Evolutionary conservation across 2,329 filamentous ascomycete species (phyloP).

Genomic region (Neopestalotiopsis rosae): DNA sequence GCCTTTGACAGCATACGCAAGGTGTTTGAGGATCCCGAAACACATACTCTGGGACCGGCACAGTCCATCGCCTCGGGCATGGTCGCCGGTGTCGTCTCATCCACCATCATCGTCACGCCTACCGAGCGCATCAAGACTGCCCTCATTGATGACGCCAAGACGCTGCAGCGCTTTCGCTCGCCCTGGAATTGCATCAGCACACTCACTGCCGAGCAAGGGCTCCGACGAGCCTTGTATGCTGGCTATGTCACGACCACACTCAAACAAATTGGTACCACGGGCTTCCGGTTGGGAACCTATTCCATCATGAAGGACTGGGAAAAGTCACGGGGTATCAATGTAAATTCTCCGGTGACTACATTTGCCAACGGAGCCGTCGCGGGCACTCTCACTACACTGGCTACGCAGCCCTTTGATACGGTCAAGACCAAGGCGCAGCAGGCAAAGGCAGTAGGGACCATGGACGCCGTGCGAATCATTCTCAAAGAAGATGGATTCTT

Average conservation of each 20-base stretch:
- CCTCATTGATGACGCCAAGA: slow-evolving; percentile 62
- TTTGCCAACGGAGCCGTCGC: slow-evolving; percentile 48
- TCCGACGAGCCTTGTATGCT: slow-evolving; percentile 58
- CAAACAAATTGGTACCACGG: slow-evolving; percentile 67
- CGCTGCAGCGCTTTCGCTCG: slow-evolving; percentile 46
- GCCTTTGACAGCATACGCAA: slow-evolving; percentile 68
- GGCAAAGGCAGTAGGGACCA: slow-evolving; percentile 56
- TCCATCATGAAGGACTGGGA: slow-evolving; percentile 64
- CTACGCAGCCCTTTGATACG: slow-evolving; percentile 65
- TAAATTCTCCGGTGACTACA: slow-evolving; percentile 38
- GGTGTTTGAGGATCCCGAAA: slow-evolving; percentile 53
- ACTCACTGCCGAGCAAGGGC: slow-evolving; percentile 57
- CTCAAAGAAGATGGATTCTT: slow-evolving; percentile 60
- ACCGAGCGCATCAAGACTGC: slow-evolving; percentile 70
- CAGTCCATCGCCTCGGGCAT: slow-evolving; percentile 64
- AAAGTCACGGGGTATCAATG: slow-evolving; percentile 25
- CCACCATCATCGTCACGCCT: slow-evolving; percentile 63
- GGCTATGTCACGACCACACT: slow-evolving; percentile 65
- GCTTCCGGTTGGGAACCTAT: slow-evolving; percentile 67
- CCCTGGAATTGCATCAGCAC: slow-evolving; percentile 55
- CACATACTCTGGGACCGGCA: slow-evolving; percentile 57
- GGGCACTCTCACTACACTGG: slow-evolving; percentile 49
- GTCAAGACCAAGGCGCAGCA: slow-evolving; percentile 66
- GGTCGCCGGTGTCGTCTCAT: slow-evolving; percentile 62
- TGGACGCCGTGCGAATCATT: slow-evolving; percentile 58